Evolutionary conservation across 805 yeast genomes (phyloP), one percentile per base, ranked within the genome.

Genomic region (Kuraishia borneana): DNA sequence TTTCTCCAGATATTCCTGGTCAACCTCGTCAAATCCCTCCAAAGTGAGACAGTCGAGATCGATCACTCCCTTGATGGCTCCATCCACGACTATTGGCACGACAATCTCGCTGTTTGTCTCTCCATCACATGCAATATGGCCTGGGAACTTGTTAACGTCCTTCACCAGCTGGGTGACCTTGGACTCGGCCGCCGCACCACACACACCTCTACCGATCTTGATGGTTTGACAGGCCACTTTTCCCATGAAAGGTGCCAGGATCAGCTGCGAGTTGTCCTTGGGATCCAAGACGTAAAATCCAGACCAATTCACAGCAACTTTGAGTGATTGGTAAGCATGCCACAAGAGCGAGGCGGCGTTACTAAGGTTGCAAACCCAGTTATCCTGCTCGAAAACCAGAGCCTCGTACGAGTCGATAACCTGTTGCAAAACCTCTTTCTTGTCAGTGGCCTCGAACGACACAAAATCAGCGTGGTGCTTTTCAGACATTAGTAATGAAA

Each of bases 51-150:
- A 83, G 53, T 89, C 98, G 26, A 89, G 68, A 51, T 92, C 97
- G 34, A 89, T 63, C 4, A 89, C 96, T 5, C 92, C 97, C 14
- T 70, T 46, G 1, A 76, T 58, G 12, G 47, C 47, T 2, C 65
- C 70, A 3, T 58, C 55, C 10, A 37, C 39, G 2, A 54, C 23
- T 5, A 88, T 71, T 0, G 97, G 97, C 2, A 89, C 88, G 16
- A 92, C 97, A 21, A 89, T 82, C 51, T 89, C 98, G 53, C 95
- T 82, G 42, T 80, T 70, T 0, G 97, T 89, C 38, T 78, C 95
- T 1, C 95, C 95, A 58, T 92, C 98, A 58, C 98, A 89, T 0
- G 97, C 97, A 42, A 89, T 92, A 51, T 89, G 97, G 1, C 94
- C 94, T 0, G 95, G 94, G 46, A 74, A 85, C 44, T 69, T 53